Base-by-base conservation (phyloP, 1,139 yeast species). In the Sugiyamaella novakii region DNA sequence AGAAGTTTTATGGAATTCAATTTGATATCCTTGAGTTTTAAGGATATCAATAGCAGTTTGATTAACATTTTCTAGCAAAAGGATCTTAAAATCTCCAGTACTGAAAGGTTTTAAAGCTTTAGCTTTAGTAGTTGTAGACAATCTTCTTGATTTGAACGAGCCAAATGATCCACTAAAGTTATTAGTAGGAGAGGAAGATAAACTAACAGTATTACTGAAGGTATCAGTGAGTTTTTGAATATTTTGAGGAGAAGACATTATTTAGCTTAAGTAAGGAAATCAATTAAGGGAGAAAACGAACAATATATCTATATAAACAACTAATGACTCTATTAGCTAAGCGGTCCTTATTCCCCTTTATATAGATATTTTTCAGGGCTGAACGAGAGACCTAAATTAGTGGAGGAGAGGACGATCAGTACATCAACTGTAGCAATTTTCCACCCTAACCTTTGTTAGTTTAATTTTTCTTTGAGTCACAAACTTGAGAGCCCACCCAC, bases 21-120 rank as follows among this genome's bases (percentile, higher is more conserved):
- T 96, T 73, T 94, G 98, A 74, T 92, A 92, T 50, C 98, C 98
- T 75, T 92, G 97, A 49, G 77, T 78, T 55, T 77, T 78, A 72
- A 92, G 84, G 57, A 89, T 88, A 48, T 84, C 81, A 58, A 92
- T 80, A 47, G 98, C 99, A 44, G 97, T 88, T 69, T 79, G 77
- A 69, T 94, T 92, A 60, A 92, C 96, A 65, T 92, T 92, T 73
- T 92, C 99, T 56, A 92, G 76, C 59, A 92, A 73, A 62, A 92
- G 76, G 56, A 94, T 87, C 73, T 89, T 92, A 70, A 92, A 84
- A 66, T 92, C 98, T 55, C 92, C 94, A 51, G 95, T 84, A 54
- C 87, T 81, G 67, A 87, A 88, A 17, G 96, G 96, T 71, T 88
- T 89, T 63, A 89, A 78, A 30, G 83, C 79, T 72, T 86, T 88